Evolutionary conservation across 2,329 filamentous ascomycete species (phyloP).

Genomic region (Exophiala alcalophila): DNA sequence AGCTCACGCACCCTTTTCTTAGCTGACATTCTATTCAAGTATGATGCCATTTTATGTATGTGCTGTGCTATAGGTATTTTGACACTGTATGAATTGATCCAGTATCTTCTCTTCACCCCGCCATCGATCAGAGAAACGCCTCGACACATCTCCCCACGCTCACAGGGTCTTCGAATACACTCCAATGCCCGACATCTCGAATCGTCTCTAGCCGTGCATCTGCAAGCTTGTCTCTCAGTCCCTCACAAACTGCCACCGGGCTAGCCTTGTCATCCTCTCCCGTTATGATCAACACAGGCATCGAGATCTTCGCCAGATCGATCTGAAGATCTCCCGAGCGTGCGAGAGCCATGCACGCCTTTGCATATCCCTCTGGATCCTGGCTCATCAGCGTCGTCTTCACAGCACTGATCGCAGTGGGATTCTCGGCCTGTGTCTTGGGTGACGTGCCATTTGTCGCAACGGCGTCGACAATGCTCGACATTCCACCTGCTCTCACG

Average conservation of each 20-base stretch:
- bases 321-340: constrained; percentile 32
- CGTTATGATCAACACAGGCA: constrained; percentile 42
- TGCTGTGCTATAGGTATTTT: too few species aligned
- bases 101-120: too few species aligned
- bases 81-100: too few species aligned
- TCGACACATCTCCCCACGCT: background rate
- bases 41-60: too few species aligned
- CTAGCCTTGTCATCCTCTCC: constrained; percentile 48
- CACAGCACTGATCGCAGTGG: constrained; percentile 43
- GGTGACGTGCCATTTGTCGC: constrained; percentile 38
- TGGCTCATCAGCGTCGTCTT: constrained; percentile 47
- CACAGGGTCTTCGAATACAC: constrained; percentile 6
- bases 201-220: constrained; percentile 7
- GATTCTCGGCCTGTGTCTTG: constrained; percentile 38
- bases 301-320: constrained; percentile 37
- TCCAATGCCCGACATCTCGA: constrained; percentile 6
- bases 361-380: constrained; percentile 55
- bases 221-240: background rate
- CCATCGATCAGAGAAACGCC: too few species aligned
- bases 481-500: constrained; percentile 47
- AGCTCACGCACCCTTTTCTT: too few species aligned
- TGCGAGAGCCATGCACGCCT: constrained; percentile 51
- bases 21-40: too few species aligned
- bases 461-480: constrained; percentile 41
- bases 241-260: constrained; percentile 25